These are phyloP conservation scores for Gentiana dahurica DNA, from an alignment of 257 asterid species.

Conservation along the genomic window DNA sequence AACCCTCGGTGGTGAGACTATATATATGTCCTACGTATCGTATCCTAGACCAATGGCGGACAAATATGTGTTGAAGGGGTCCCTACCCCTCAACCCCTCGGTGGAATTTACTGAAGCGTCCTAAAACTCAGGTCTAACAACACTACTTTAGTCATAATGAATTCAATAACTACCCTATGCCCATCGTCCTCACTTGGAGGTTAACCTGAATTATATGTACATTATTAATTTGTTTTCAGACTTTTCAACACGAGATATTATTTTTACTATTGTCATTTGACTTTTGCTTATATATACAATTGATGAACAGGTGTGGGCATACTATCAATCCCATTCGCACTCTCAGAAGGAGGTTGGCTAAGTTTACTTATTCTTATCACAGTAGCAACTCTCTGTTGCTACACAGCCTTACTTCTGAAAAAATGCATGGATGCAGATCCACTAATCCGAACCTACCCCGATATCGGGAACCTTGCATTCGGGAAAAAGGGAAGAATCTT, in stretches of 20 bases:
- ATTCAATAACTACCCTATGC: too few species aligned
- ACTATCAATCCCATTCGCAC: constrained; percentile 44
- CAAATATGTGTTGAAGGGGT: too few species aligned
- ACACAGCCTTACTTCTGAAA: constrained; percentile 37
- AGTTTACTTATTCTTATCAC: constrained; percentile 16
- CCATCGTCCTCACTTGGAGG: too few species aligned
- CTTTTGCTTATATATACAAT: too few species aligned
- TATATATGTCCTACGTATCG: too few species aligned
- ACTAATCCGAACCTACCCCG: constrained; percentile 29
- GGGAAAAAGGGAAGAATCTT: constrained; percentile 32
- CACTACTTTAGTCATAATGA: too few species aligned
- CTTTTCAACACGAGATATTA: too few species aligned
- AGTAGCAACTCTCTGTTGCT: constrained; percentile 27
- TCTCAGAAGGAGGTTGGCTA: constrained; percentile 46
- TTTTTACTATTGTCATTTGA: neutral
- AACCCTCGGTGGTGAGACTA: too few species aligned
- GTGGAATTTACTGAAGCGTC: too few species aligned
- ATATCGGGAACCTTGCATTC: constrained; percentile 38
- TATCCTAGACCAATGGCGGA: too few species aligned
- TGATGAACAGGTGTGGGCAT: constrained; percentile 33
- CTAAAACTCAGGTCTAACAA: too few species aligned
- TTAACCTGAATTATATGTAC: neutral
- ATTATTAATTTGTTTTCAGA: neutral
- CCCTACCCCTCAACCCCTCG: too few species aligned
- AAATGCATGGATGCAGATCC: constrained; percentile 35